Evolutionary conservation across 176 grass and related monocot species (phyloP).

Genomic region (Cocos nucifera): DNA sequence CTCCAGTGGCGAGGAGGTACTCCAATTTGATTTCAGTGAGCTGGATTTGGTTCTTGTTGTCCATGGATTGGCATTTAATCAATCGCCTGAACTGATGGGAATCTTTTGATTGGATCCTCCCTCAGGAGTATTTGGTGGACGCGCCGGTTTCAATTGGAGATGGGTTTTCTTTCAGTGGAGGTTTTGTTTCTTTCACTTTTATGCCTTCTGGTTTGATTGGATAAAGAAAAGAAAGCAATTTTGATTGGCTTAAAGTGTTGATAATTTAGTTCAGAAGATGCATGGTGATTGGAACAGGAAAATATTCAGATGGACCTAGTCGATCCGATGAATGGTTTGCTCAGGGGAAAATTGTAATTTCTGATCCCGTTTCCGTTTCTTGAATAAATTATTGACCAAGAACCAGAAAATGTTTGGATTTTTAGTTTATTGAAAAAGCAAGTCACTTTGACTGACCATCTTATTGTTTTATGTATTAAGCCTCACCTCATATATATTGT

Average conservation of each 20-base stretch:
- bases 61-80: too few relatives aligned
- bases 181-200: constrained; percentile 18
- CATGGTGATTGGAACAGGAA: constrained; percentile 33
- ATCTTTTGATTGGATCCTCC: too few relatives aligned
- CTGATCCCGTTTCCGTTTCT: too few relatives aligned
- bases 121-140: constrained; percentile 66
- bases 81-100: too few relatives aligned
- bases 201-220: neutral
- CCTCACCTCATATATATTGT: too few relatives aligned
- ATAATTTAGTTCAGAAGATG: neutral
- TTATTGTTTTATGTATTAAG: too few relatives aligned
- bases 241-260: neutral
- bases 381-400: too few relatives aligned
- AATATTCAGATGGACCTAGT: constrained; percentile 68
- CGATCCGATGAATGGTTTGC: constrained; percentile 76
- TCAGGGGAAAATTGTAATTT: constrained; percentile 65
- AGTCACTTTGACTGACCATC: too few relatives aligned
- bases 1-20: constrained; percentile 43
- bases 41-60: neutral
- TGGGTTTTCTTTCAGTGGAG: constrained; percentile 87
- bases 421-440: too few relatives aligned
- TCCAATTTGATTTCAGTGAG: neutral
- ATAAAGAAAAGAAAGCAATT: neutral
- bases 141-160: constrained; percentile 65
- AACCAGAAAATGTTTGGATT: too few relatives aligned